These are phyloP conservation scores for Phylloporus sp. DNA, from an alignment of 768 basidiomycete genomes.

Conservation along the genomic window DNA sequence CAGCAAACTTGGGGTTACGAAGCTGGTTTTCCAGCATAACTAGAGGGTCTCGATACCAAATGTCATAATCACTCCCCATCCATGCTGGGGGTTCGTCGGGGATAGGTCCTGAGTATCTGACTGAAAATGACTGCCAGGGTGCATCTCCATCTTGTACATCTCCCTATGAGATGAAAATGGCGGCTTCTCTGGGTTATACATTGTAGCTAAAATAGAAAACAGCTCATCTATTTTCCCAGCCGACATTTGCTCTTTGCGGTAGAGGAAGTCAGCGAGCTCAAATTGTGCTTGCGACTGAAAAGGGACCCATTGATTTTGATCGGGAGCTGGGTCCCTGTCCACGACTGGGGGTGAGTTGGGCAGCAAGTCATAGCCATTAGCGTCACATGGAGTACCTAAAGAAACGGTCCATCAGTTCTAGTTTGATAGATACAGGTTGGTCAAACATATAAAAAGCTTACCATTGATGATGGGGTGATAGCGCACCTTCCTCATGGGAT, in stretches of 20 bases:
- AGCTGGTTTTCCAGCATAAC: background rate
- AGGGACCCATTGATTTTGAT: too few relatives aligned
- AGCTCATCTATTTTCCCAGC: conserved; percentile 23
- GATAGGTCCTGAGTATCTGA: conserved; percentile 22
- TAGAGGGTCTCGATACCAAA: conserved; percentile 22
- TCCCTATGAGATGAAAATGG: conserved; percentile 30
- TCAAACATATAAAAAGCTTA: too few relatives aligned
- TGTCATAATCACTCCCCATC: conserved; percentile 24
- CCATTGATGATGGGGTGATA: too few relatives aligned
- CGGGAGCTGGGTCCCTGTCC: too few relatives aligned
- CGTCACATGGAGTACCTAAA: too few relatives aligned
- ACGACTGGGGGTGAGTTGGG: too few relatives aligned
- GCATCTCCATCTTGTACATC: conserved; percentile 32
- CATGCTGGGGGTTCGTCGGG: conserved; percentile 15
- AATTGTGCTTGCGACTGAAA: too few relatives aligned
- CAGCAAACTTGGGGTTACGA: background rate
- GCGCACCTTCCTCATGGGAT: too few relatives aligned
- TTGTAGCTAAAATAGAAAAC: conserved; percentile 13
- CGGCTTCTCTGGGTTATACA: background rate
- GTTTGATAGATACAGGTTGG: too few relatives aligned
- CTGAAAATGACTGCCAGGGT: conserved; percentile 34
- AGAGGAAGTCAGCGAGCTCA: background rate
- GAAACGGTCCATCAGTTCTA: too few relatives aligned
- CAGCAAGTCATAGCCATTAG: too few relatives aligned
- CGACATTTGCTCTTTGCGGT: conserved; percentile 17